A percentile compares a stretch with the other conserved stretches of the same genome.
These are phyloP conservation scores for Cladosporium sp. DNA, from an alignment of 2,329 filamentous ascomycete genomes.

Conservation along the genomic window DNA sequence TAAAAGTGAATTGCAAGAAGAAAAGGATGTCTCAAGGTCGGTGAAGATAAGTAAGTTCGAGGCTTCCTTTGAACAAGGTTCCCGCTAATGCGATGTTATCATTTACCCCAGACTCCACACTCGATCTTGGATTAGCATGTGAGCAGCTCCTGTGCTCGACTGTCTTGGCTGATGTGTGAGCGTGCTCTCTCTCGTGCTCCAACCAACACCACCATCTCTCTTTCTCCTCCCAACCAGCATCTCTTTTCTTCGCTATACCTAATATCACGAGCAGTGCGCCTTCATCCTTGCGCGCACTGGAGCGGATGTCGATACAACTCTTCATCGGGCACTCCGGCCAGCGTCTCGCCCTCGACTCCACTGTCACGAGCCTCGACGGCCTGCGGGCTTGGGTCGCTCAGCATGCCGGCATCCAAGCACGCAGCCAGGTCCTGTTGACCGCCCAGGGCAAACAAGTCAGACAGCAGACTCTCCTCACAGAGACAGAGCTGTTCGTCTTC, in stretches of 20 bases:
- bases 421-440: conserved; percentile 85
- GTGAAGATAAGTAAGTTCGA: too few relatives aligned
- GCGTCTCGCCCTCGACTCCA: conserved; percentile 75
- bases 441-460: conserved; percentile 81
- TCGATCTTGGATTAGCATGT: neutral
- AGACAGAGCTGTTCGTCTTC: conserved; percentile 92
- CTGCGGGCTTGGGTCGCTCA: conserved; percentile 78
- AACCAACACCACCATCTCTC: neutral
- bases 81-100: neutral
- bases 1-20: neutral
- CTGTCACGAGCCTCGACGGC: conserved; percentile 76
- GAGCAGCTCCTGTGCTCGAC: conserved; percentile 3
- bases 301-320: conserved; percentile 82
- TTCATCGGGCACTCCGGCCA: conserved; percentile 92
- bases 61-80: neutral
- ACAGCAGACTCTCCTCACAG: conserved; percentile 73
- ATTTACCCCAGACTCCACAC: conserved; percentile 1
- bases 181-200: neutral
- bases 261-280: conserved; percentile 3
- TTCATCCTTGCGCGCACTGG: neutral
- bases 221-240: neutral
- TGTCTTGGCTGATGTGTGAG: conserved; percentile 2
- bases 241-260: conserved; percentile 1
- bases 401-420: conserved; percentile 69
- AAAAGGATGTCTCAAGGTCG: neutral